These are phyloP conservation scores for Cytospora paraplurivora DNA, from an alignment of 2,329 filamentous ascomycete genomes.

Conservation along the genomic window DNA sequence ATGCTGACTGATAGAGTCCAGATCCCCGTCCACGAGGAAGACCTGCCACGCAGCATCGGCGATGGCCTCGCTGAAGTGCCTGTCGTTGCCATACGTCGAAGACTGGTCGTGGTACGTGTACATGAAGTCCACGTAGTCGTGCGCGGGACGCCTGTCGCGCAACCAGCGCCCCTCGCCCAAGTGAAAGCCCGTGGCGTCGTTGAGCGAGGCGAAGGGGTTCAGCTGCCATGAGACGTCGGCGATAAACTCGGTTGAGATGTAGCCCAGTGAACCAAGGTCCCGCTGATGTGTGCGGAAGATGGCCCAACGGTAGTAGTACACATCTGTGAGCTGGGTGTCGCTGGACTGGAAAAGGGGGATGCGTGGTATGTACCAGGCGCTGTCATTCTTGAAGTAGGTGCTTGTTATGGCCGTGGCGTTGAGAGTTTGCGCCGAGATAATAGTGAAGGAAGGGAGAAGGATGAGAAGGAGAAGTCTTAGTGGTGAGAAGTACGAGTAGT, in stretches of 20 bases:
- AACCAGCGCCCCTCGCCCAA: slow-evolving; percentile 47
- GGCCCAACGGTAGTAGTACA: slow-evolving; percentile 50
- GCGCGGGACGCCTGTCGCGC: slow-evolving; percentile 46
- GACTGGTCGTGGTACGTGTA: slow-evolving; percentile 37
- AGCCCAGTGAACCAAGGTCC: slow-evolving; percentile 44
- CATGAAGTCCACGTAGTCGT: slow-evolving; percentile 47
- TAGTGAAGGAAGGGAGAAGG: slow-evolving; percentile 5
- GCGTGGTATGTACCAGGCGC: slow-evolving; percentile 42
- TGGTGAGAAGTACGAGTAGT: background rate
- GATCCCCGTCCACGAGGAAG: slow-evolving; percentile 46
- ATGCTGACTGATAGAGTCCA: slow-evolving; percentile 36
- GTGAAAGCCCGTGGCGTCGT: slow-evolving; percentile 48
- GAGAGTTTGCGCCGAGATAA: slow-evolving; percentile 7
- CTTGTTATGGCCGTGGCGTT: slow-evolving; percentile 23
- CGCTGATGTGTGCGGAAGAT: slow-evolving; percentile 48
- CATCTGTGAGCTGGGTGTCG: slow-evolving; percentile 41
- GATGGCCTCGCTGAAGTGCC: slow-evolving; percentile 48
- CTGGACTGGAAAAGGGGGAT: slow-evolving; percentile 45
- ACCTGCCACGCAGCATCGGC: slow-evolving; percentile 43
- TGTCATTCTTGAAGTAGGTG: slow-evolving; percentile 43
- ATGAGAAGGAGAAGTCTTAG: background rate
- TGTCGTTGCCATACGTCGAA: slow-evolving; percentile 37
- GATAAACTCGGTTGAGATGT: slow-evolving; percentile 48
- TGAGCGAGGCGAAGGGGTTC: slow-evolving; percentile 45
- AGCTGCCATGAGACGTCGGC: slow-evolving; percentile 47